Conservation (phyloP, 768 basidiomycete species). For the Naematelia aurantialba region DNA sequence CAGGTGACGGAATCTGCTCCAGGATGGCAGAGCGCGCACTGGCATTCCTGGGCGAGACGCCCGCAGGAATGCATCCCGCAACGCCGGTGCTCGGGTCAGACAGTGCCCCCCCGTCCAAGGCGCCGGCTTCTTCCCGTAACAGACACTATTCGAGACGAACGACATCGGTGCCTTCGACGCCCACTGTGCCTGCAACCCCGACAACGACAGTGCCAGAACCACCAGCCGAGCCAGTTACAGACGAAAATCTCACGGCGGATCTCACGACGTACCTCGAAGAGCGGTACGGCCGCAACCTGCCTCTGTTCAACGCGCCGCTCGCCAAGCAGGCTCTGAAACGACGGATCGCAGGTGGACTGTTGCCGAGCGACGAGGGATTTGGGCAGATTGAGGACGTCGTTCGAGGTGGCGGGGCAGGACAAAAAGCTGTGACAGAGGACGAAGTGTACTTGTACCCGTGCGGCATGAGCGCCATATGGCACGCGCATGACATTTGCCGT, state of each 20-base stretch:
- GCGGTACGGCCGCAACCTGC: constrained; percentile 87
- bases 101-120: constrained; percentile 16
- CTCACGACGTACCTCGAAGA: constrained; percentile 80
- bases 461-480: constrained; percentile 95
- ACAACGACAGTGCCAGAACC: constrained; percentile 57
- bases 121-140: constrained; percentile 31
- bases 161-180: constrained; percentile 32
- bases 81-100: constrained; percentile 10
- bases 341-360: constrained; percentile 78
- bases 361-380: constrained; percentile 59
- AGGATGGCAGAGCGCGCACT: constrained; percentile 80
- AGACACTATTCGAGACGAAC: constrained; percentile 46
- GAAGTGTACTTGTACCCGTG: constrained; percentile 84
- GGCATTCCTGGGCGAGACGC: constrained; percentile 60
- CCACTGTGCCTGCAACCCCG: constrained; percentile 41
- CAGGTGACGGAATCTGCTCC: constrained; percentile 83
- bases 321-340: constrained; percentile 85
- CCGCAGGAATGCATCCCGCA: constrained; percentile 26
- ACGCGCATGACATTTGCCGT: constrained; percentile 67
- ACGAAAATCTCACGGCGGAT: constrained; percentile 62
- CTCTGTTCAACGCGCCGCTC: constrained; percentile 64
- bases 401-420: constrained; percentile 37
- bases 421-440: constrained; percentile 64
- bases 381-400: constrained; percentile 37
- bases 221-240: constrained; percentile 51